phyloP scores from a whole-genome alignment of 371 early-diverging fungal genomes.

The Actinomucor elegans region DNA sequence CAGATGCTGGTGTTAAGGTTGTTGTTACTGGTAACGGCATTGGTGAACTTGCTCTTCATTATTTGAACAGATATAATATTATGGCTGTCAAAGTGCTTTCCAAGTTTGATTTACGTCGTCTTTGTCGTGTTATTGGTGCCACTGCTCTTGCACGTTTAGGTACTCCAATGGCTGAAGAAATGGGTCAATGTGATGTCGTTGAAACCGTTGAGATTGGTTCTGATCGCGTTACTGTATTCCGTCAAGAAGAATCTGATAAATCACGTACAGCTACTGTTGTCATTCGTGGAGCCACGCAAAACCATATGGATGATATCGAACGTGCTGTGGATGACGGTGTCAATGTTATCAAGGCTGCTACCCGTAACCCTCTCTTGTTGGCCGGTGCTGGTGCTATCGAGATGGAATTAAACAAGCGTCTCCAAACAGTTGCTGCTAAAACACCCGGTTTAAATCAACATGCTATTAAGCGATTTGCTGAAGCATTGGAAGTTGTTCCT shows the following conservation, averaged over 20 bases:
- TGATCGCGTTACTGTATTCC: slow-evolving; percentile 95
- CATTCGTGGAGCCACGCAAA: slow-evolving; percentile 97
- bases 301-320: slow-evolving; percentile 96
- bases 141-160: slow-evolving; percentile 92
- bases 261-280: slow-evolving; percentile 95
- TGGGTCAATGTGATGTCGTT: slow-evolving; percentile 95
- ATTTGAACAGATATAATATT: slow-evolving; percentile 88
- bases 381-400: slow-evolving; percentile 97
- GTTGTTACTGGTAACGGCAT: slow-evolving; percentile 88
- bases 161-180: slow-evolving; percentile 94
- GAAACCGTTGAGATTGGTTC: slow-evolving; percentile 96
- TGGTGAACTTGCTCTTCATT: slow-evolving; percentile 95
- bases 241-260: slow-evolving; percentile 75
- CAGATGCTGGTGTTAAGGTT: slow-evolving; percentile 91
- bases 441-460: slow-evolving; percentile 96
- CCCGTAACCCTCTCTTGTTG: slow-evolving; percentile 85
- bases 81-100: slow-evolving; percentile 89
- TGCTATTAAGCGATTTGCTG: slow-evolving; percentile 95
- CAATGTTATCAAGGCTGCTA: slow-evolving; percentile 93
- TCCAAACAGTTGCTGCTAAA: slow-evolving; percentile 73
- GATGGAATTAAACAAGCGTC: slow-evolving; percentile 86
- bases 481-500: slow-evolving; percentile 95
- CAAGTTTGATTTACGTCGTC: slow-evolving; percentile 95
- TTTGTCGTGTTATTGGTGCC: slow-evolving; percentile 93
- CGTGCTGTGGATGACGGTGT: slow-evolving; percentile 98